A percentile compares a stretch with the other conserved stretches of the same genome.
phyloP scores from a whole-genome alignment of 2,329 filamentous ascomycete genomes.

The Diaporthe citriasiana region DNA sequence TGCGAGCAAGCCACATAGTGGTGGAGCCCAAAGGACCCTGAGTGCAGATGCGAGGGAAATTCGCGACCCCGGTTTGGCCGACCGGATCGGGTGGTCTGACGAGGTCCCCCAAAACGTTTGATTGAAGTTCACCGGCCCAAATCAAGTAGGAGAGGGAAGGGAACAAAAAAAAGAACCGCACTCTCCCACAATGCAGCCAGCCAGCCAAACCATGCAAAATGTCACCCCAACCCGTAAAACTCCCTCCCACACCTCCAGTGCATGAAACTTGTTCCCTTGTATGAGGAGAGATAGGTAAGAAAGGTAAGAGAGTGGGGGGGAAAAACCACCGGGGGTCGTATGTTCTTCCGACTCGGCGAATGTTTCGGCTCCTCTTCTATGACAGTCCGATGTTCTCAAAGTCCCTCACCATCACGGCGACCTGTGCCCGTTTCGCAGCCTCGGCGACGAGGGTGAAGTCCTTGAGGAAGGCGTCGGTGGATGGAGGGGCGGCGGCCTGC shows the following conservation, averaged over 20 bases:
- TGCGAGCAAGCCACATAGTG: constrained; percentile 5
- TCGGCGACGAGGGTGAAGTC: constrained; percentile 91
- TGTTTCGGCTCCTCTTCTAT: constrained; percentile 43
- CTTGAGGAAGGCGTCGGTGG: constrained; percentile 75
- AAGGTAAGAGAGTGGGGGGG: not conserved
- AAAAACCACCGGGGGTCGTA: no score
- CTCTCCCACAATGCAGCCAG: not conserved
- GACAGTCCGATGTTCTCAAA: constrained; percentile 79
- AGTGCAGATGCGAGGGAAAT: constrained; percentile 29
- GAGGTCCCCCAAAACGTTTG: constrained; percentile 1
- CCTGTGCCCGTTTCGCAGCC: constrained; percentile 92
- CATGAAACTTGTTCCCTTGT: constrained; percentile 17
- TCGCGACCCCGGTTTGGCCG: constrained; percentile 12
- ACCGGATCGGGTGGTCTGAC: constrained; percentile 17
- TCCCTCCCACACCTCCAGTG: not conserved
- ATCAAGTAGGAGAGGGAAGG: not conserved
- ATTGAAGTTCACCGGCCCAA: not conserved
- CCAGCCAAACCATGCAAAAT: constrained; percentile 16
- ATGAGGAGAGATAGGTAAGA: not conserved
- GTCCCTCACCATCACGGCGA: constrained; percentile 89
- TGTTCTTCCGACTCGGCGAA: not conserved
- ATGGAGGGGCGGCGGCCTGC: constrained; percentile 48
- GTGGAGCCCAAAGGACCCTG: constrained; percentile 28
- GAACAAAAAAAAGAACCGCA: not conserved
- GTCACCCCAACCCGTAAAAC: constrained; percentile 6